Evolutionary conservation across 2,329 filamentous ascomycete genomes (phyloP).

Genomic region (Venturia oleaginea): DNA sequence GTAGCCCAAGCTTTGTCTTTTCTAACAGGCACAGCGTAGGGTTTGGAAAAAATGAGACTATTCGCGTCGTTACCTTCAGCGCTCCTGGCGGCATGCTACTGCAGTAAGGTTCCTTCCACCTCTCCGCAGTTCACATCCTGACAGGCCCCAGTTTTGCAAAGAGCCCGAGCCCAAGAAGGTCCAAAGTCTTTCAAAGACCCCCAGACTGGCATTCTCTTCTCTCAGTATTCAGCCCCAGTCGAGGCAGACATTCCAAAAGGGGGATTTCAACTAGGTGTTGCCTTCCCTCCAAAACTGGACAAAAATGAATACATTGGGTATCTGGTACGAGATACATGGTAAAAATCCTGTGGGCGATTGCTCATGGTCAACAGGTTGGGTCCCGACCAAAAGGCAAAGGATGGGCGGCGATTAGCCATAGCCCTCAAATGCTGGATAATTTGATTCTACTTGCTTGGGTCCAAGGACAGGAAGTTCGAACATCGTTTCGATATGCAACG

Average conservation of each 20-base stretch:
- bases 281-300: conserved; percentile 1
- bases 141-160: neutral
- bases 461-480: conserved; percentile 43
- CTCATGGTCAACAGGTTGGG: neutral
- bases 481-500: conserved; percentile 48
- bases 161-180: neutral
- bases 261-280: conserved; percentile 8
- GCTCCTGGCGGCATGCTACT: neutral
- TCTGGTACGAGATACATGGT: neutral
- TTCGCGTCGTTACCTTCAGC: neutral
- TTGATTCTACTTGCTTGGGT: conserved; percentile 52
- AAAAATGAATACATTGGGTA: conserved; percentile 9
- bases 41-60: neutral
- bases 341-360: too few relatives aligned
- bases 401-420: conserved; percentile 51
- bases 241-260: neutral
- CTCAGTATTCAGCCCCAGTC: neutral
- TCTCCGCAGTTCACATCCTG: too few relatives aligned
- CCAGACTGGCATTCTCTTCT: conserved; percentile 8
- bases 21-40: neutral
- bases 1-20: neutral
- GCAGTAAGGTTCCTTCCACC: neutral
- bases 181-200: neutral
- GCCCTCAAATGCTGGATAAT: conserved; percentile 48
- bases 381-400: conserved; percentile 33